Evolutionary conservation across 1,284 basidiomycete species (phyloP).

Genomic region (Sporisorium sorghi): DNA sequence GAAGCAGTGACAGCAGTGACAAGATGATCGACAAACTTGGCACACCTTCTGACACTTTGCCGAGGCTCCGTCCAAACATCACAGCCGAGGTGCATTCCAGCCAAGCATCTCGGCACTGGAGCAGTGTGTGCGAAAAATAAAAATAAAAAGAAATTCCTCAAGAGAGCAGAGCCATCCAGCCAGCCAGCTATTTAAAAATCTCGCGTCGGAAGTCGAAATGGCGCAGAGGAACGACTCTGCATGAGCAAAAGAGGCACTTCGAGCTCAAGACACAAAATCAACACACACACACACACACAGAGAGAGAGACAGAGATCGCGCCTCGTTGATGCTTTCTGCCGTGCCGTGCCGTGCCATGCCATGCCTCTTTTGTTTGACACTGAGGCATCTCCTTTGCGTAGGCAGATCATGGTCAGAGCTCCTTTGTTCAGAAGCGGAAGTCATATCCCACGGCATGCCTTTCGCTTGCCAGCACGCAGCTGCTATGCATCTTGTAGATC

Average conservation of each 20-base stretch:
- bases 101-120: constrained; percentile 20
- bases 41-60: constrained; percentile 11
- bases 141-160: neutral
- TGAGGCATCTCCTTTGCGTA: too few species aligned
- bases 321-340: too few species aligned
- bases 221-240: constrained; percentile 7
- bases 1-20: neutral
- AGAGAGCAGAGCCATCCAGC: neutral
- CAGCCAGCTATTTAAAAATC: too few species aligned
- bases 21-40: constrained; percentile 48
- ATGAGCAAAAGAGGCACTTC: constrained; percentile 4
- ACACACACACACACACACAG: neutral
- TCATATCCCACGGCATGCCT: neutral
- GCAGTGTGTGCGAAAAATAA: constrained; percentile 8
- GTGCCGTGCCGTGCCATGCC: neutral
- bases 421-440: neutral
- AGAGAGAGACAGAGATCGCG: neutral
- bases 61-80: constrained; percentile 9
- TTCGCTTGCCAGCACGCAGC: neutral
- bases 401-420: too few species aligned
- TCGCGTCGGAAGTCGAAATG: constrained; percentile 26
- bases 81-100: constrained; percentile 34
- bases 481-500: constrained; percentile 12
- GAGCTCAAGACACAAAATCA: neutral
- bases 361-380: constrained; percentile 1